Evolutionary conservation across 2,329 filamentous ascomycete species (phyloP).

Genomic region (Venturia asperata): DNA sequence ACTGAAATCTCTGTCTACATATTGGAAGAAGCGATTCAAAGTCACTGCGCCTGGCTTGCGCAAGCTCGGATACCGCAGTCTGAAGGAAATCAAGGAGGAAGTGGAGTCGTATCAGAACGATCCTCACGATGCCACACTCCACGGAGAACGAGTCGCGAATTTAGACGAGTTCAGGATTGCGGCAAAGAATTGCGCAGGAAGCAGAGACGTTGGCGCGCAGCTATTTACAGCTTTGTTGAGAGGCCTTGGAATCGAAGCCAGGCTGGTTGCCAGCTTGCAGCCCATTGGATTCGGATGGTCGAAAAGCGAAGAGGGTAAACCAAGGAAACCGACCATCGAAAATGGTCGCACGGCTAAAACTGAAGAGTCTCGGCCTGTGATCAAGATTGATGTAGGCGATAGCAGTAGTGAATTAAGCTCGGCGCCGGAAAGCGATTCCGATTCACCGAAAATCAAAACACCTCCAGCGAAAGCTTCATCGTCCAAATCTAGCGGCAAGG

Average conservation of each 20-base stretch:
- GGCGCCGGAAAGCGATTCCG: constrained; percentile 40
- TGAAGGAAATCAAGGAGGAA: constrained; percentile 65
- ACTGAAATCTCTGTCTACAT: constrained; percentile 67
- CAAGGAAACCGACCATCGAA: constrained; percentile 30
- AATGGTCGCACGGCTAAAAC: not conserved
- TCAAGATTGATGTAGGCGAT: not conserved
- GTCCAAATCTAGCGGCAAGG: constrained; percentile 57
- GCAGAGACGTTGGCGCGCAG: constrained; percentile 79
- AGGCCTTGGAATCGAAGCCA: constrained; percentile 71
- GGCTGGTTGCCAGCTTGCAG: constrained; percentile 79
- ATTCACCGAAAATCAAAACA: constrained; percentile 53
- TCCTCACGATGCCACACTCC: constrained; percentile 52
- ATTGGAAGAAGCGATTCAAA: constrained; percentile 81
- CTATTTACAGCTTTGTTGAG: constrained; percentile 81
- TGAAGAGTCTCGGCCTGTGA: not conserved
- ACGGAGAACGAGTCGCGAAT: constrained; percentile 68
- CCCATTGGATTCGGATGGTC: constrained; percentile 86
- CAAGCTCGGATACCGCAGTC: constrained; percentile 82
- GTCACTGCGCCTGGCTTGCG: constrained; percentile 71
- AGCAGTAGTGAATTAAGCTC: constrained; percentile 24
- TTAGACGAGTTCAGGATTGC: constrained; percentile 60
- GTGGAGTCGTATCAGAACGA: constrained; percentile 62
- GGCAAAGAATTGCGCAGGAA: constrained; percentile 68
- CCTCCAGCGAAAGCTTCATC: constrained; percentile 39
- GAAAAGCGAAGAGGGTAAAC: constrained; percentile 69